These are phyloP conservation scores for Haberlea rhodopensis DNA, from an alignment of 257 asterid genomes.

Conservation along the genomic window DNA sequence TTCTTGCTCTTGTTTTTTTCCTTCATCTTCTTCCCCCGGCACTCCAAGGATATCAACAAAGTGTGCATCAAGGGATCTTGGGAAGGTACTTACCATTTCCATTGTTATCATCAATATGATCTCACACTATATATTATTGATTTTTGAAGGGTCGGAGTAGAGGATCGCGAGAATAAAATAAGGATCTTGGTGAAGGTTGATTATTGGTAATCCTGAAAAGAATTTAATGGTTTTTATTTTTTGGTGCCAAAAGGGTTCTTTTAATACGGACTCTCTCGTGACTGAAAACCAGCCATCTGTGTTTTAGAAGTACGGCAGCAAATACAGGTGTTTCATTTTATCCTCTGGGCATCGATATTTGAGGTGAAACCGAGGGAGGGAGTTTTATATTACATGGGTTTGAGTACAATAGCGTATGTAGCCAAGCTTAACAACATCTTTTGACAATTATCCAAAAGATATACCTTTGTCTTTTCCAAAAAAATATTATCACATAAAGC, in stretches of 20 bases:
- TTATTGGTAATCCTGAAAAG: conserved; percentile 11
- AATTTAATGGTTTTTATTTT: background rate
- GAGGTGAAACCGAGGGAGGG: background rate
- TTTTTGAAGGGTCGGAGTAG: conserved; percentile 1
- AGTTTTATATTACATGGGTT: background rate
- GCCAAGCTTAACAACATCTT: no score
- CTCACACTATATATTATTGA: background rate
- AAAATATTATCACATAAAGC: no score
- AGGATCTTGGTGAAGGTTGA: conserved; percentile 27
- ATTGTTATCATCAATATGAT: conserved; percentile 14
- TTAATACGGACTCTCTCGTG: conserved; percentile 45
- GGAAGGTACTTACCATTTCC: conserved; percentile 45
- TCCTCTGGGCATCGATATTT: conserved; percentile 5
- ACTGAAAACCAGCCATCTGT: conserved; percentile 23
- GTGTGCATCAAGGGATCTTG: conserved; percentile 41
- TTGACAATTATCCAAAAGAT: no score
- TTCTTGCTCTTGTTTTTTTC: conserved; percentile 36
- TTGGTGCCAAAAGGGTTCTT: conserved; percentile 14
- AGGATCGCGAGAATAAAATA: conserved; percentile 38
- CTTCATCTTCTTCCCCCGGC: conserved; percentile 56
- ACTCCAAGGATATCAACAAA: conserved; percentile 71
- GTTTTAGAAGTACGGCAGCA: conserved; percentile 21
- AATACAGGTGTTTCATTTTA: conserved; percentile 2
- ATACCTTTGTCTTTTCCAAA: no score
- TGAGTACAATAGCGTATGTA: background rate